These are phyloP conservation scores for Penicillium desertorum DNA, from an alignment of 495 filamentous ascomycete species.

Conservation along the genomic window DNA sequence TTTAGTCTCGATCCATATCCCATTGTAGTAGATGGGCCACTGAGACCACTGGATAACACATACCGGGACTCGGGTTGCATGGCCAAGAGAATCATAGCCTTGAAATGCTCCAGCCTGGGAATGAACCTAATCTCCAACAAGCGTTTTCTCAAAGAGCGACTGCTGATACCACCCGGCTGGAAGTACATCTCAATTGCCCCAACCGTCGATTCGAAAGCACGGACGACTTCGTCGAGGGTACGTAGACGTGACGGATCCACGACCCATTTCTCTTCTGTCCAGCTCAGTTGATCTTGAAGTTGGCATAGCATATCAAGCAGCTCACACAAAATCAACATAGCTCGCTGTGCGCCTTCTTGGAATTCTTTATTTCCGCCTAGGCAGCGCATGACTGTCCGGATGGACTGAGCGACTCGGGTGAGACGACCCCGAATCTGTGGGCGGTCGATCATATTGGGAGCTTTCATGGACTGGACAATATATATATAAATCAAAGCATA, in stretches of 20 bases:
- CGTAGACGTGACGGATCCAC: constrained; percentile 22
- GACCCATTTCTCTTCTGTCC: constrained; percentile 31
- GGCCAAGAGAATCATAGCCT: constrained; percentile 29
- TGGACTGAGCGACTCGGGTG: constrained; percentile 14
- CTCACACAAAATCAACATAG: constrained; percentile 24
- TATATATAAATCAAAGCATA: not conserved
- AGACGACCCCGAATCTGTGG: constrained; percentile 19
- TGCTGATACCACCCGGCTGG: constrained; percentile 36
- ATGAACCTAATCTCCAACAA: constrained; percentile 32
- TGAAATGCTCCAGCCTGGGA: constrained; percentile 33
- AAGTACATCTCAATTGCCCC: constrained; percentile 34
- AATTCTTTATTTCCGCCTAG: constrained; percentile 21
- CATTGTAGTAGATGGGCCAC: not conserved
- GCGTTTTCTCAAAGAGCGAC: constrained; percentile 28
- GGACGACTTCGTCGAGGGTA: constrained; percentile 24
- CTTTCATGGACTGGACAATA: not conserved
- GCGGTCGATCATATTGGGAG: constrained; percentile 22
- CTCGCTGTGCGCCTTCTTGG: constrained; percentile 22
- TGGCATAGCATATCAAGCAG: constrained; percentile 26
- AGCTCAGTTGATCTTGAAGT: constrained; percentile 29
- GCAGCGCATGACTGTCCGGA: constrained; percentile 25
- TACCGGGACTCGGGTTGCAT: constrained; percentile 36
- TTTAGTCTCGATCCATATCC: not conserved
- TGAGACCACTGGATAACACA: not conserved
- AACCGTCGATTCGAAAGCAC: constrained; percentile 24